A percentile compares a stretch with the other conserved stretches of the same genome.
These are phyloP conservation scores for Crotalaria pallida DNA, from an alignment of 306 rosid genomes.

Conservation along the genomic window DNA sequence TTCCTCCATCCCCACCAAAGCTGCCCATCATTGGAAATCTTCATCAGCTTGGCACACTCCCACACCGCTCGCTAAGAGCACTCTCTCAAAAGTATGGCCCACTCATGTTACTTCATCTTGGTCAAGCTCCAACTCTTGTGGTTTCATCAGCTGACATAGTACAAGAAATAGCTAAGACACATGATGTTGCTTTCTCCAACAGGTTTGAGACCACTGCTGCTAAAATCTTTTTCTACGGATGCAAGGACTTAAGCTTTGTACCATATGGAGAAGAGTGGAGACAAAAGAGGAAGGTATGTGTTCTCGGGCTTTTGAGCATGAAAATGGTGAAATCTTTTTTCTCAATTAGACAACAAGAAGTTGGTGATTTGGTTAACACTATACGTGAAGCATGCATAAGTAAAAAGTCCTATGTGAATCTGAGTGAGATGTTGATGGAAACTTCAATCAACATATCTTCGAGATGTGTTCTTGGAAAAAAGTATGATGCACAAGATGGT, in stretches of 20 bases:
- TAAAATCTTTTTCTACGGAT: slow-evolving; percentile 14
- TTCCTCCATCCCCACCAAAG: too few relatives aligned
- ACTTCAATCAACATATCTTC: slow-evolving; percentile 14
- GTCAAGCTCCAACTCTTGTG: slow-evolving; percentile 22
- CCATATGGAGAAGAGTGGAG: slow-evolving; percentile 38
- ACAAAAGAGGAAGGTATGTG: slow-evolving; percentile 24
- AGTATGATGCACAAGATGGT: not conserved
- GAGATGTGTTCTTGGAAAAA: slow-evolving; percentile 31
- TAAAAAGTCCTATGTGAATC: not conserved
- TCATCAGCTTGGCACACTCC: slow-evolving; percentile 30
- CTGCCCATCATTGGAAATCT: too few relatives aligned
- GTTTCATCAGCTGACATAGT: slow-evolving; percentile 18
- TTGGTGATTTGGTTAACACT: not conserved
- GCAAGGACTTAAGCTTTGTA: slow-evolving; percentile 15
- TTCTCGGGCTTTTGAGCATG: slow-evolving; percentile 32
- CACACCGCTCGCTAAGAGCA: slow-evolving; percentile 23
- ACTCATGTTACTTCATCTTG: slow-evolving; percentile 25
- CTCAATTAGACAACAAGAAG: slow-evolving; percentile 18
- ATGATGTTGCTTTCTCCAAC: not conserved
- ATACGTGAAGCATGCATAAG: not conserved
- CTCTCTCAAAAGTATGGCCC: slow-evolving; percentile 34
- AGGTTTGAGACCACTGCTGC: slow-evolving; percentile 6
- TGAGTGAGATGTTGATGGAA: slow-evolving; percentile 22
- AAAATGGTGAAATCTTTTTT: slow-evolving; percentile 26
- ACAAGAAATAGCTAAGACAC: not conserved